These are phyloP conservation scores for Gonapodya prolifera DNA, from an alignment of 192 early-diverging fungal genomes.

Conservation along the genomic window DNA sequence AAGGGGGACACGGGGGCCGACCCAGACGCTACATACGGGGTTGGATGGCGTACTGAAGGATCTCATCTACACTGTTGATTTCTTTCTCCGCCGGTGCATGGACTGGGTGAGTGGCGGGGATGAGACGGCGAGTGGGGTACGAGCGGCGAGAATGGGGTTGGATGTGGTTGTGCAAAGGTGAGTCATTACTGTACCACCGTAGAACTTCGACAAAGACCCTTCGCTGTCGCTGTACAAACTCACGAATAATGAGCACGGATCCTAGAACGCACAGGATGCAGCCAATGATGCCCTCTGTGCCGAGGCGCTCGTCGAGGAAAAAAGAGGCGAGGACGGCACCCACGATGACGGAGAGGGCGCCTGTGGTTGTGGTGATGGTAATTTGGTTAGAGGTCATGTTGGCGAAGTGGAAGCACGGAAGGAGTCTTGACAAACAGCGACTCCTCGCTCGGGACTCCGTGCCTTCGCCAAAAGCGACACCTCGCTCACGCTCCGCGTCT, in stretches of 20 bases:
- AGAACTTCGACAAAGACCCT: no score
- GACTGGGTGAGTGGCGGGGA: background rate
- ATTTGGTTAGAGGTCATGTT: background rate
- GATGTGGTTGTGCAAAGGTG: background rate
- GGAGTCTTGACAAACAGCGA: background rate
- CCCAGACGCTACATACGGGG: no score
- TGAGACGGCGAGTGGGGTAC: slow-evolving; percentile 54
- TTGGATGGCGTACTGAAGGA: slow-evolving; percentile 63
- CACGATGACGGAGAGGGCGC: slow-evolving; percentile 4
- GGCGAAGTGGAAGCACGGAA: background rate
- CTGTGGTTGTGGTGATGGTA: background rate
- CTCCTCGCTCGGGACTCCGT: background rate
- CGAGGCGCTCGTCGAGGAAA: slow-evolving; percentile 79
- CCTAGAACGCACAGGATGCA: slow-evolving; percentile 82
- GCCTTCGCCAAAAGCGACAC: no score
- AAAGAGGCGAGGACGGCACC: slow-evolving; percentile 72
- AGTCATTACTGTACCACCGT: no score
- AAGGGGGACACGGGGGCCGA: background rate
- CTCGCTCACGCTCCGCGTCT: no score
- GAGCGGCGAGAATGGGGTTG: background rate
- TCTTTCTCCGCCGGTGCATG: slow-evolving; percentile 43
- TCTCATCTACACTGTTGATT: slow-evolving; percentile 67
- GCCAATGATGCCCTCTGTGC: slow-evolving; percentile 70
- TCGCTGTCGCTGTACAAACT: background rate
- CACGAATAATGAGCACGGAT: slow-evolving; percentile 62